Conservation (phyloP, 306 rosid genomes). For the Vigna angularis region DNA sequence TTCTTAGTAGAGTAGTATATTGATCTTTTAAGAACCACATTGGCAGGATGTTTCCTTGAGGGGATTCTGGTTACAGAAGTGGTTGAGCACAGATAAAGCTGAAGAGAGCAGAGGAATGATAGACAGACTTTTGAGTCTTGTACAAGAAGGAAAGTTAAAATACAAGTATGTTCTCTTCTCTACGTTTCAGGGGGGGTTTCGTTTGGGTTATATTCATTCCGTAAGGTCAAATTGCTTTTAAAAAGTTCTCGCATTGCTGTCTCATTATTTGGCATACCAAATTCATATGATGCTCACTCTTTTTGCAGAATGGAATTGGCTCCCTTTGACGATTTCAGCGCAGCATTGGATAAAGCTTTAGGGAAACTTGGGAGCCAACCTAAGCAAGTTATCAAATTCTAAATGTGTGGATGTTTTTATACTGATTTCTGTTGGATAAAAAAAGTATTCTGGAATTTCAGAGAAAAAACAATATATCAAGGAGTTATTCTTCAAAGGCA, state of each 20-base stretch:
- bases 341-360: conserved; percentile 80
- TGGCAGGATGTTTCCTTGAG: conserved; percentile 85
- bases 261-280: conserved; percentile 24
- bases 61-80: conserved; percentile 95
- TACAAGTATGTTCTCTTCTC: conserved; percentile 65
- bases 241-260: not conserved
- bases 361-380: conserved; percentile 97
- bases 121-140: conserved; percentile 78
- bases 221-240: not conserved
- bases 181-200: not conserved
- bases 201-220: not conserved
- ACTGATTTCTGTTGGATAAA: not conserved
- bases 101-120: conserved; percentile 74
- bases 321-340: conserved; percentile 70
- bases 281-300: not conserved
- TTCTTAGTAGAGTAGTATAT: conserved; percentile 7
- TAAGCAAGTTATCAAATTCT: conserved; percentile 88
- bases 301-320: conserved; percentile 81
- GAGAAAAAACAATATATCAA: not conserved
- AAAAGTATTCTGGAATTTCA: not conserved
- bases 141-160: conserved; percentile 74
- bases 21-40: conserved; percentile 18
- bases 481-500: not conserved
- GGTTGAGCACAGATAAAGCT: conserved; percentile 73
- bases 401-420: conserved; percentile 28